Base-by-base conservation (phyloP, 1,139 yeast genomes). In the Debaryomyces udenii region DNA sequence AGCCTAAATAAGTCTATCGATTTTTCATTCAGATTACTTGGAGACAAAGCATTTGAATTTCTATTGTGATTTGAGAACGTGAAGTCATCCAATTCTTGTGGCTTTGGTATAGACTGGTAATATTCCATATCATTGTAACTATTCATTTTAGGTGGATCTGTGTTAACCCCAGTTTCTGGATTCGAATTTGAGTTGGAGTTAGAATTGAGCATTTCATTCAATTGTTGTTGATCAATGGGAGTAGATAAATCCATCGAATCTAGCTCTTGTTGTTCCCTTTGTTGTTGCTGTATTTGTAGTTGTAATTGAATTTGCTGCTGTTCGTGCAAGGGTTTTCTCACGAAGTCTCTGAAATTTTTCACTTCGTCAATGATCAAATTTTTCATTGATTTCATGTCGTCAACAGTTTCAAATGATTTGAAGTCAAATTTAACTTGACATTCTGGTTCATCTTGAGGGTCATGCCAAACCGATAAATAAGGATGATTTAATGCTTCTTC, bases 381-480 rank as follows among this genome's bases (percentile, higher is more conserved):
- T 53, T 81, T 81, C 87, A 93, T 86, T 18, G 78, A 68, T 9
- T 80, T 86, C 60, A 88, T 72, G 50, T 90, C 96, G 47, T 89
- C 91, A 29, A 86, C 86, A 10, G 80, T 84, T 66, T 93, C 99
- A 61, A 93, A 93, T 5, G 88, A 74, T 47, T 69, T 71, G 59
- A 93, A 93, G 59, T 93, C 96, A 62, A 93, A 91, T 54, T 86
- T 85, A 3, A 79, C 70, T 39, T 83, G 82, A 61, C 97, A 90
- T 33, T 76, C 83, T 3, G 96, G 96, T 62, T 93, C 99, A 59
- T 93, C 99, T 23, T 81, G 79, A 3, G 97, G 96, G 57, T 93
- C 99, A 61, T 91, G 98, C 99, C 99, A 93, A 27, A 93, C 85
- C 40, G 83, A 73, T 43, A 93, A 71, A 58, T 93, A 93, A 6